Base-by-base conservation (phyloP, 2,329 filamentous ascomycete genomes). In the Bipolaris cookei region DNA sequence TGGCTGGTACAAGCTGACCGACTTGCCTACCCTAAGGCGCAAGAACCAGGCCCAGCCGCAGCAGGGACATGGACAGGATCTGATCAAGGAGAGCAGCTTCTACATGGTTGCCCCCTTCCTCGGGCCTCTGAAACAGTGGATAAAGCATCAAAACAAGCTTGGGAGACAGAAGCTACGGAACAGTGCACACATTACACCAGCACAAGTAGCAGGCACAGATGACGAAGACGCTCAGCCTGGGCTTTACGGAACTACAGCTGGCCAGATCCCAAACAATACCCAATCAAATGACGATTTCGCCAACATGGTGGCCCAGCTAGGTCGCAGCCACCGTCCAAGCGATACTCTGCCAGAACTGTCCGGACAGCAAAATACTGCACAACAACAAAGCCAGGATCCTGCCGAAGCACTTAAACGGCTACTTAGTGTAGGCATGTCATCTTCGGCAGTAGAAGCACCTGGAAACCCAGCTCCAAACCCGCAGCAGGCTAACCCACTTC, bases 81-180 rank as follows among this genome's bases (percentile, higher is more conserved):
- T 79, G 28, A 77, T 86, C 11, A 91, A 89, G 66, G 87, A 88
- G 38, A 92, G 91, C 75, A 97, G 94, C 71, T 98, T 97, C 75
- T 99, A 97, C 78, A 97, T 98, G 91, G 95, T 99, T 16, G 92
- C 92, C 0, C 93, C 94, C 0, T 99, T 99, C 72, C 81, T 98
- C 52, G 87, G 87, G 1, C 90, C 88, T 5, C 78, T 99, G 46
- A 93, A 92, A 77, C 92, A 91, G 74, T 98, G 93, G 93, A 92
- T 98, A 44, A 81, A 87, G n/a, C 86, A 89, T 62, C 91, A 96
- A 77, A 89, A 86, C 80, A 92, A 89, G 77, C 82, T 84, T n/a
- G 90, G 91, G 66, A 80, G 81, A 7, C 80, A 81, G 65, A 80
- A 79, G 61, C 73, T 76, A 16, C 58, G 63, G 8, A 61, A 62